phyloP scores from a whole-genome alignment of 192 early-diverging fungal species.

The Backusella luteola region DNA sequence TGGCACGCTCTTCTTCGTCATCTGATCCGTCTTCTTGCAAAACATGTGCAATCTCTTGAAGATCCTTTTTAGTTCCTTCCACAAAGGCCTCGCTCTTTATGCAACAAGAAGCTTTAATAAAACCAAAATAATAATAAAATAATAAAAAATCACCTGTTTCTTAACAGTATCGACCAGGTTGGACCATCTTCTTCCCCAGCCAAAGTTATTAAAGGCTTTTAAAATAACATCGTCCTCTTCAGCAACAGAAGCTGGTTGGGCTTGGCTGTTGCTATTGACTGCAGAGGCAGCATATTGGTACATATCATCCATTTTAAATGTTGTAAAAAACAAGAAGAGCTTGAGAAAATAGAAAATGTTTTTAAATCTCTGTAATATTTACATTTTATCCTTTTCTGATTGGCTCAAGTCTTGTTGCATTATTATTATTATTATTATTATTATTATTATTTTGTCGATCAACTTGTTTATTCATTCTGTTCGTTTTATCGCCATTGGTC shows the following conservation, averaged over 20 bases:
- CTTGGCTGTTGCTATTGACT: slow-evolving; percentile 21
- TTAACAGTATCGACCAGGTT: slow-evolving; percentile 30
- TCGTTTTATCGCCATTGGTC: no score
- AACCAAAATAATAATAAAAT: neutral
- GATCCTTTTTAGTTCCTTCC: slow-evolving; percentile 49
- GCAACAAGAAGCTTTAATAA: neutral
- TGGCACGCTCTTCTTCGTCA: slow-evolving; percentile 6
- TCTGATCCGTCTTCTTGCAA: slow-evolving; percentile 39
- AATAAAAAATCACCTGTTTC: slow-evolving; percentile 27
- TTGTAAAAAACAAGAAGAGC: neutral
- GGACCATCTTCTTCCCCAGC: slow-evolving; percentile 17
- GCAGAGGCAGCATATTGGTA: slow-evolving; percentile 31
- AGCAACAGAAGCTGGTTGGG: neutral
- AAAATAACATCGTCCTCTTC: slow-evolving; percentile 26
- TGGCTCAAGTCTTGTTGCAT: neutral
- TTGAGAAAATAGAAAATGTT: neutral
- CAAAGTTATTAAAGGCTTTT: slow-evolving; percentile 33
- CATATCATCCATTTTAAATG: slow-evolving; percentile 28
- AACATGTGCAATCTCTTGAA: slow-evolving; percentile 47
- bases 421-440: neutral
- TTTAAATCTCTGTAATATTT: neutral
- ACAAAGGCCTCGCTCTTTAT: slow-evolving; percentile 43
- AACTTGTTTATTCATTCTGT: no score
- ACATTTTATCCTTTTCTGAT: neutral
- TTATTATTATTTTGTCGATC: no score